Conservation (phyloP, 2,329 filamentous ascomycete species). For the Xylaria sp. region DNA sequence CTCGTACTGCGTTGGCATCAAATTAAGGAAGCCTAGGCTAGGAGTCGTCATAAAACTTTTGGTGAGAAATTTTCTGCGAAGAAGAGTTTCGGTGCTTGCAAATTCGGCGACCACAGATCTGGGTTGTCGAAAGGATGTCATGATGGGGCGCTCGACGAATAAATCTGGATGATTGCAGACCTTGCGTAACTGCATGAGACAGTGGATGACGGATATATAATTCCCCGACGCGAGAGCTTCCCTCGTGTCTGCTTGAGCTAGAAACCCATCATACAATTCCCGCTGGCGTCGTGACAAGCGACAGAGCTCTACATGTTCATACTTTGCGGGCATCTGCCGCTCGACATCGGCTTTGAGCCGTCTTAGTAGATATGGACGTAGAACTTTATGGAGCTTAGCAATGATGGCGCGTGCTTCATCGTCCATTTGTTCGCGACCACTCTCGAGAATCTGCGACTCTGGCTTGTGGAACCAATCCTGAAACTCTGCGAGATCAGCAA, state of each 20-base stretch:
- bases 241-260: slow-evolving; percentile 88
- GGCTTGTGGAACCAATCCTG: slow-evolving; percentile 96
- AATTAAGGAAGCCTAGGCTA: slow-evolving; percentile 80
- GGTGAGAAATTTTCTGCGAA: slow-evolving; percentile 74
- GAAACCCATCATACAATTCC: slow-evolving; percentile 95
- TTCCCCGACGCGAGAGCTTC: slow-evolving; percentile 92
- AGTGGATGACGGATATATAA: slow-evolving; percentile 98
- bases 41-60: slow-evolving; percentile 71
- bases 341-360: slow-evolving; percentile 96
- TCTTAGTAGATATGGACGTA: slow-evolving; percentile 90
- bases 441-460: slow-evolving; percentile 95
- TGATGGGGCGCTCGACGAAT: slow-evolving; percentile 94
- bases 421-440: slow-evolving; percentile 92
- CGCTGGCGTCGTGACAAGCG: slow-evolving; percentile 94
- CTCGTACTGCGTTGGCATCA: slow-evolving; percentile 79
- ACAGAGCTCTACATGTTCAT: slow-evolving; percentile 96
- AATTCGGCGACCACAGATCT: slow-evolving; percentile 81
- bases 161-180: slow-evolving; percentile 99
- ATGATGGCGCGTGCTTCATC: slow-evolving; percentile 93
- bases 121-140: slow-evolving; percentile 94
- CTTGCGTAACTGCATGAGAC: slow-evolving; percentile 95
- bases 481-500: slow-evolving; percentile 95
- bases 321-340: slow-evolving; percentile 98
- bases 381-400: slow-evolving; percentile 90
- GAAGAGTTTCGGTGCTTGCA: slow-evolving; percentile 74